Evolutionary conservation across 495 filamentous ascomycete genomes (phyloP).

Genomic region (Aspergillus conjunctus): DNA sequence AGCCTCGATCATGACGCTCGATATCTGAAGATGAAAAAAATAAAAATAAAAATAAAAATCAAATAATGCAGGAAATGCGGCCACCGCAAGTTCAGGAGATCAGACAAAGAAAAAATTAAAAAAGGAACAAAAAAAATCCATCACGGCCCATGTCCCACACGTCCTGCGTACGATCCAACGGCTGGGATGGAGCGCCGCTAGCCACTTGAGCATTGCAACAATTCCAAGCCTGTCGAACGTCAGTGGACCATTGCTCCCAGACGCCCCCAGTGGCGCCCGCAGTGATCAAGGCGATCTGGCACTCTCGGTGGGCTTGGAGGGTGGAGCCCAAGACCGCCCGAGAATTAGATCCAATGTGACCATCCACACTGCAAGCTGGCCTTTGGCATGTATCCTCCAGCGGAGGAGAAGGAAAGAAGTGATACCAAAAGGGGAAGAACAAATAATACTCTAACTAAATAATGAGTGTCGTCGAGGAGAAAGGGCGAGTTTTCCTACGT

Average conservation of each 20-base stretch:
- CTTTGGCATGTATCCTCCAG: background rate
- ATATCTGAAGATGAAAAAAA: background rate
- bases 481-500: background rate
- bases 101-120: constrained; percentile 15
- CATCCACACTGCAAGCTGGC: constrained; percentile 12
- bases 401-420: background rate
- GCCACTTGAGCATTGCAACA: constrained; percentile 23
- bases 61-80: background rate
- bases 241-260: constrained; percentile 24
- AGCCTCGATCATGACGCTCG: background rate
- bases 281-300: constrained; percentile 31
- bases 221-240: constrained; percentile 26
- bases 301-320: constrained; percentile 22
- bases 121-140: constrained; percentile 25
- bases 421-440: background rate
- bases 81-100: background rate
- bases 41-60: background rate
- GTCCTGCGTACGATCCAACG: constrained; percentile 31
- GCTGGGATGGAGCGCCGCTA: constrained; percentile 26
- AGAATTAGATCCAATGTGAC: background rate
- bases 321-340: constrained; percentile 17
- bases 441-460: background rate
- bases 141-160: constrained; percentile 23
- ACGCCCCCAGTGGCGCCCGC: constrained; percentile 26
- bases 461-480: background rate